Evolutionary conservation across 2,329 filamentous ascomycete species (phyloP).

Genomic region (Sclerotinia minor): DNA sequence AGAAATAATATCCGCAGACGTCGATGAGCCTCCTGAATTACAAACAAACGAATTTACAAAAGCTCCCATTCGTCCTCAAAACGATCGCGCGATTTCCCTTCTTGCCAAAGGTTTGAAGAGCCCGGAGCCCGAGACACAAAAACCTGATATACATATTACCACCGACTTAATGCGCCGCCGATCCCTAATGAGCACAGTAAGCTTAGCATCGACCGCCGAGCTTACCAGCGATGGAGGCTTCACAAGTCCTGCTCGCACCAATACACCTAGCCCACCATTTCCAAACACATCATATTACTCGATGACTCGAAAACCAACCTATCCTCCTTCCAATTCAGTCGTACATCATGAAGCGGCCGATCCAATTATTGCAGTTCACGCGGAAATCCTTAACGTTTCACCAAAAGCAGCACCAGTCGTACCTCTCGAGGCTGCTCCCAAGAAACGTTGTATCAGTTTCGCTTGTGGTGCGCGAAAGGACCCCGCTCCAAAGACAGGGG

Average conservation of each 20-base stretch:
- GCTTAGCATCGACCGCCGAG: constrained; percentile 77
- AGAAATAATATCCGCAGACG: constrained; percentile 67
- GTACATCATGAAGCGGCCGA: constrained; percentile 25
- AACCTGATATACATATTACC: constrained; percentile 43
- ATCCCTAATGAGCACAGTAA: constrained; percentile 76
- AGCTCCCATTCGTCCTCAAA: constrained; percentile 47
- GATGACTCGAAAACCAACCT: constrained; percentile 31
- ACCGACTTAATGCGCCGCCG: constrained; percentile 44
- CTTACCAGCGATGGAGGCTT: constrained; percentile 92
- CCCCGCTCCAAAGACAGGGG: constrained; percentile 45
- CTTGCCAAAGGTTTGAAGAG: constrained; percentile 80
- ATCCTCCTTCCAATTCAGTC: constrained; percentile 26
- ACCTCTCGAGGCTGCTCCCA: constrained; percentile 63
- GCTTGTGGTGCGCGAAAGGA: constrained; percentile 68
- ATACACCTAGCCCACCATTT: constrained; percentile 84
- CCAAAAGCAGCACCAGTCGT: constrained; percentile 49
- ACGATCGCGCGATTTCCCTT: constrained; percentile 71
- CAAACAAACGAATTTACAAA: constrained; percentile 38
- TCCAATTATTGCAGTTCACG: constrained; percentile 21
- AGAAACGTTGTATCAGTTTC: constrained; percentile 90
- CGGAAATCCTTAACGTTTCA: constrained; percentile 33
- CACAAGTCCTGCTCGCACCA: constrained; percentile 85
- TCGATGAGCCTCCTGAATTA: constrained; percentile 83
- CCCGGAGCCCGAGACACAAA: constrained; percentile 55
- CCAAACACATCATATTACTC: constrained; percentile 50